Evolutionary conservation across 768 basidiomycete genomes (phyloP).

Genomic region (Omphalotus guepiniiformis): DNA sequence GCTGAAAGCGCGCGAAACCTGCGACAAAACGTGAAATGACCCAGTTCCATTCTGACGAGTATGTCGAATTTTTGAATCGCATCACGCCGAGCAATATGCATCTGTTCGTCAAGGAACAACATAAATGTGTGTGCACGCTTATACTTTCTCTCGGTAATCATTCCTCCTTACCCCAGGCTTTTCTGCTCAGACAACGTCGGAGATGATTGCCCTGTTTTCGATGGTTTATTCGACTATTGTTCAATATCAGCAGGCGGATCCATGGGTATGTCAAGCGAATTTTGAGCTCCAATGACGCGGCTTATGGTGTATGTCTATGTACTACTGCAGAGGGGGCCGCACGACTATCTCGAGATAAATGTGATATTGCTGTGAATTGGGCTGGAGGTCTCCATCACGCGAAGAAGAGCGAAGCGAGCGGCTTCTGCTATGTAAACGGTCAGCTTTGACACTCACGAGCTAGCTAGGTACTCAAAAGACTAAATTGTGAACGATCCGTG

Average conservation of each 20-base stretch:
- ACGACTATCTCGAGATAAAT: constrained; percentile 90
- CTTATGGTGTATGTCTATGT: too few relatives aligned
- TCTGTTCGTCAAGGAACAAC: constrained; percentile 88
- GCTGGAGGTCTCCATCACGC: constrained; percentile 98
- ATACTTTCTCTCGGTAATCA: neutral
- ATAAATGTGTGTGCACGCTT: constrained; percentile 66
- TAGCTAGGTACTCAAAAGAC: too few relatives aligned
- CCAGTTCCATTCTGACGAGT: constrained; percentile 98
- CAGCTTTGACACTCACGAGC: constrained; percentile 14
- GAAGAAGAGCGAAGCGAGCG: constrained; percentile 98
- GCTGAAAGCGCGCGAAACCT: constrained; percentile 87
- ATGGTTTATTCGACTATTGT: constrained; percentile 97
- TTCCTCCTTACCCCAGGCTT: neutral
- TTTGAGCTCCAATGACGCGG: too few relatives aligned
- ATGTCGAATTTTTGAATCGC: constrained; percentile 92
- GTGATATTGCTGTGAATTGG: constrained; percentile 99
- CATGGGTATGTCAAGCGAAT: constrained; percentile 69
- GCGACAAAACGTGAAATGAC: constrained; percentile 99
- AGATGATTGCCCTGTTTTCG: constrained; percentile 98
- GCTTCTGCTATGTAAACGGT: constrained; percentile 99
- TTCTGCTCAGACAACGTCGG: constrained; percentile 81
- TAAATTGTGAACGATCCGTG: too few relatives aligned
- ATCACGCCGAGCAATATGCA: constrained; percentile 97
- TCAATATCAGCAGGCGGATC: constrained; percentile 99
- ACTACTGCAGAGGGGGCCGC: constrained; percentile 87